Percentiles rank a stretch among this genome's conserved stretches.
Conservation (phyloP, 179 eudicot species). For the Monotropa hypopitys region DNA sequence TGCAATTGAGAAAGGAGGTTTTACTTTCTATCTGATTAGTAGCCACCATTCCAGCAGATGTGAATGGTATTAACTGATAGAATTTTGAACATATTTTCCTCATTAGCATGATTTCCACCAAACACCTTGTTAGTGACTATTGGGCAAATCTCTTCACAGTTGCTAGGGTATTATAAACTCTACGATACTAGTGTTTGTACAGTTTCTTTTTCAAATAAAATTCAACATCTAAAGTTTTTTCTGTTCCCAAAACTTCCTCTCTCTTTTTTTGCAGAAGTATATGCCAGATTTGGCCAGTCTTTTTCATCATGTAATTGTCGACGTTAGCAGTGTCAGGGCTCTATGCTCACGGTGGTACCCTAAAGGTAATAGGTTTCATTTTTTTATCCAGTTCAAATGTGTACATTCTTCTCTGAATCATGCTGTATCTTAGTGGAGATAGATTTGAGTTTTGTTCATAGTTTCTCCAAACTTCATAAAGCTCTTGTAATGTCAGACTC, state of each 20-base stretch:
- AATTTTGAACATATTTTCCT: background rate
- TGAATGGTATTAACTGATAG: background rate
- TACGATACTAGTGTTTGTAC: too few species aligned
- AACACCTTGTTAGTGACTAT: background rate
- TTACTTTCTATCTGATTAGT: background rate
- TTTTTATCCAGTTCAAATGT: background rate
- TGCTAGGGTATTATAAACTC: background rate
- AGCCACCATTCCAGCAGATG: background rate
- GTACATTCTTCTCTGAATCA: background rate
- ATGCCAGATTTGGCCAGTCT: constrained; percentile 89
- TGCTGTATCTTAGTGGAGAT: background rate
- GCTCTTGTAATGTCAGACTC: background rate
- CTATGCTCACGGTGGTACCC: constrained; percentile 82
- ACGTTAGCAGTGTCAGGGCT: constrained; percentile 85
- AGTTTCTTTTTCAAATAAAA: background rate
- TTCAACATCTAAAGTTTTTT: background rate
- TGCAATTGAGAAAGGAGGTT: background rate
- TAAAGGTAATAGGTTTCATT: constrained; percentile 32
- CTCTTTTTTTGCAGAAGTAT: constrained; percentile 69
- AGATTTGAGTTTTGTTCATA: background rate
- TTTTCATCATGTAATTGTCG: constrained; percentile 71
- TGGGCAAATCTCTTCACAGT: background rate
- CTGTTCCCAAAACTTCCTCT: constrained; percentile 3
- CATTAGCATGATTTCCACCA: background rate
- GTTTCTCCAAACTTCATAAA: background rate